phyloP scores from a whole-genome alignment of 1,284 basidiomycete species.

The Ceratobasidium sp. region DNA sequence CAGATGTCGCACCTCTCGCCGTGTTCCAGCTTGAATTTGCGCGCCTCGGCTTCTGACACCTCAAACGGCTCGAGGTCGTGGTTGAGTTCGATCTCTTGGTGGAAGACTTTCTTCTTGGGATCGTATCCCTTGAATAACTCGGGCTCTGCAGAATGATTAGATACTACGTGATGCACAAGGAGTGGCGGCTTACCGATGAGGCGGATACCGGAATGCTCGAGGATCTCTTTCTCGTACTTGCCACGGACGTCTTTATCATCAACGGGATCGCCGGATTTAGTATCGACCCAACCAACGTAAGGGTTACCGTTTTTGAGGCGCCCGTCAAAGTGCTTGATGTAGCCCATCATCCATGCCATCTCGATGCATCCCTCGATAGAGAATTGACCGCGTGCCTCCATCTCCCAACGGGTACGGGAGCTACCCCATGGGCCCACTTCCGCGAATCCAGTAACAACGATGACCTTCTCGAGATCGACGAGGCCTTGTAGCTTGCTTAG shows the following conservation, averaged over 20 bases:
- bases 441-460: conserved; percentile 95
- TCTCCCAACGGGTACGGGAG: conserved; percentile 98
- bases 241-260: conserved; percentile 97
- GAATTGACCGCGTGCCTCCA: conserved; percentile 94
- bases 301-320: conserved; percentile 91
- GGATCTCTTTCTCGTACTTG: conserved; percentile 94
- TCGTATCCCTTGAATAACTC: conserved; percentile 98
- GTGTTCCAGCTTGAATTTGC: conserved; percentile 96
- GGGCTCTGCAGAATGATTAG: conserved; percentile 71
- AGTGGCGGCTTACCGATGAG: conserved; percentile 76
- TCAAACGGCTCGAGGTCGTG: conserved; percentile 98
- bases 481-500: conserved; percentile 83
- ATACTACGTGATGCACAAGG: conserved; percentile 9
- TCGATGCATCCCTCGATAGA: conserved; percentile 98
- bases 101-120: conserved; percentile 96
- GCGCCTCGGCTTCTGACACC: conserved; percentile 88
- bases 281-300: conserved; percentile 98
- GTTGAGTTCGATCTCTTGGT: conserved; percentile 95
- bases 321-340: conserved; percentile 98
- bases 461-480: conserved; percentile 94
- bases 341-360: conserved; percentile 99
- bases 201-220: conserved; percentile 93
- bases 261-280: conserved; percentile 94
- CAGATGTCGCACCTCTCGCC: conserved; percentile 97
- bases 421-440: conserved; percentile 99